Percentiles rank a stretch among this genome's conserved stretches.
These are phyloP conservation scores for Pittosporum tobira DNA, from an alignment of 129 eudicot genomes.

Conservation along the genomic window DNA sequence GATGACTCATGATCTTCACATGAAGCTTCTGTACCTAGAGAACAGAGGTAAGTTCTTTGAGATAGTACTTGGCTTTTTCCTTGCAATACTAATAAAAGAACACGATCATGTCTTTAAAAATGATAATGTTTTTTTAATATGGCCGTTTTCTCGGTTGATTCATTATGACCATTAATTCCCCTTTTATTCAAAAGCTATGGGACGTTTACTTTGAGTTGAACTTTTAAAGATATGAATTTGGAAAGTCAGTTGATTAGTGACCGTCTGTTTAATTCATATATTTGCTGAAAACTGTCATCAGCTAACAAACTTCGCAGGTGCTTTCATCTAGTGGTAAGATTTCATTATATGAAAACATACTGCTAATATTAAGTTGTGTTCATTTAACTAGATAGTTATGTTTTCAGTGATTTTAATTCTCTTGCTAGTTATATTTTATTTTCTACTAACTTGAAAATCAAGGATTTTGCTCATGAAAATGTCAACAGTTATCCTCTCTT, in stretches of 20 bases:
- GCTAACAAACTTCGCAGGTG: not conserved
- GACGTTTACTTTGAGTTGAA: no score
- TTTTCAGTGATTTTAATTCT: not conserved
- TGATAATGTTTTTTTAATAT: no score
- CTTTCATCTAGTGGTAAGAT: not conserved
- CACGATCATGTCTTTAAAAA: not conserved
- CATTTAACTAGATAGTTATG: not conserved
- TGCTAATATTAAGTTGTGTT: no score
- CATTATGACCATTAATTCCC: no score
- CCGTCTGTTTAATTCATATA: no score
- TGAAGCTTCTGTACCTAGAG: constrained; percentile 60
- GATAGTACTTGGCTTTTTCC: not conserved
- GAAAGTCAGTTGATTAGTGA: not conserved
- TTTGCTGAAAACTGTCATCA: not conserved
- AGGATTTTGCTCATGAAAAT: no score
- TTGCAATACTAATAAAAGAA: not conserved
- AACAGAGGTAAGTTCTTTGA: constrained; percentile 49
- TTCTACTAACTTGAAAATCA: no score
- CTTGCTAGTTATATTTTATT: not conserved
- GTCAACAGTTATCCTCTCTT: no score
- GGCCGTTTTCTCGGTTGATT: no score
- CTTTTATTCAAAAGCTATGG: no score
- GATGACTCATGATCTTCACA: constrained; percentile 54
- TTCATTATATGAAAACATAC: not conserved
- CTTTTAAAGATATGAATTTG: no score